Conservation (phyloP, 148 eudicot genomes). For the Polygonum maritimum region DNA sequence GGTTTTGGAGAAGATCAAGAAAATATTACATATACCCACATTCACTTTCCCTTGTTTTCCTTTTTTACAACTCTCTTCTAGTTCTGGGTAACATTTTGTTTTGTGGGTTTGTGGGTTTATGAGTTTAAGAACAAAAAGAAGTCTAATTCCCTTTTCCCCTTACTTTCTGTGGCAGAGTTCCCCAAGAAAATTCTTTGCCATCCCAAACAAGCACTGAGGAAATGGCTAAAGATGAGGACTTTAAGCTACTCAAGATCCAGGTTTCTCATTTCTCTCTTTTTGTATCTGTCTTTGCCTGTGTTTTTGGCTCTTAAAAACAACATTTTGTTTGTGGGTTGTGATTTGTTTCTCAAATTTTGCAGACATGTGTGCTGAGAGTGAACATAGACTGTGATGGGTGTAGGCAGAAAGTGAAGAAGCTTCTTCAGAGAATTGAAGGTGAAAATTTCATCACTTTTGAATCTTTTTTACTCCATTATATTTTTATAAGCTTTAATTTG, state of each 20-base stretch:
- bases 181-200: background rate
- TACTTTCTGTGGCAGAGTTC: background rate
- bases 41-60: background rate
- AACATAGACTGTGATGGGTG: slow-evolving; percentile 85
- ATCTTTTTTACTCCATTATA: background rate
- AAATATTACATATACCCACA: background rate
- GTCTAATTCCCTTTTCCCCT: background rate
- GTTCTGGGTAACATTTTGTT: background rate
- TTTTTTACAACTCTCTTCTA: background rate
- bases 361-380: slow-evolving; percentile 66
- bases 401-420: slow-evolving; percentile 67
- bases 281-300: background rate
- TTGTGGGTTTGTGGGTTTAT: background rate
- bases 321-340: background rate
- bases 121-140: background rate
- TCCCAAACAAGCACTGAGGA: slow-evolving; percentile 8
- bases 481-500: background rate
- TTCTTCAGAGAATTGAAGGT: slow-evolving; percentile 81
- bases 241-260: slow-evolving; percentile 82
- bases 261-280: slow-evolving; percentile 14
- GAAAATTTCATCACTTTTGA: background rate
- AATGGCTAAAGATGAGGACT: slow-evolving; percentile 78
- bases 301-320: background rate
- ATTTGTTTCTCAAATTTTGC: slow-evolving; percentile 7
- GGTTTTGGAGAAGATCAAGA: background rate